Evolutionary conservation across 73 alveolate genomes (phyloP).

Genomic region (Symbiodinium pilosum): DNA sequence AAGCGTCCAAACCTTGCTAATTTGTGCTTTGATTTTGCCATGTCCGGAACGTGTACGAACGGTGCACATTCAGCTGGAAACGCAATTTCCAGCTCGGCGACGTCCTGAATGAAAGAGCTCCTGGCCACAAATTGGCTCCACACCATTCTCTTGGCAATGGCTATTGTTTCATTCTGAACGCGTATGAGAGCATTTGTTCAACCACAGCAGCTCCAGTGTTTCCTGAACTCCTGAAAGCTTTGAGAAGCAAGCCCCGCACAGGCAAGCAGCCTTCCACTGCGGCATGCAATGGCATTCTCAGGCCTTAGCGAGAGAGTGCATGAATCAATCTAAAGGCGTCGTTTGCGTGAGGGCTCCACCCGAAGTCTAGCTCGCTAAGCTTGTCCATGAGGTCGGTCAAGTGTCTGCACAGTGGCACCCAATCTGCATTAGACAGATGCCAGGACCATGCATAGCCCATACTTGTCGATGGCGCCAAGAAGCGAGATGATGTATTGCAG

Average conservation of each 20-base stretch:
- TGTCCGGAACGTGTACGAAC: no score
- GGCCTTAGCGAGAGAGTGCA: neutral
- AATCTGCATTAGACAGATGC: no score
- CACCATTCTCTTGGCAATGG: neutral
- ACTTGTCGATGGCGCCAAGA: no score
- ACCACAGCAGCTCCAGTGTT: no score
- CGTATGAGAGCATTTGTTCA: neutral
- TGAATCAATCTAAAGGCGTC: no score
- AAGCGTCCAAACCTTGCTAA: constrained; percentile 53
- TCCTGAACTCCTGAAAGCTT: no score
- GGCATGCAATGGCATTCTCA: neutral
- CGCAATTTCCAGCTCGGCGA: neutral
- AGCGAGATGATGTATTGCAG: no score
- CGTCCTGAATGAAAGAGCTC: neutral
- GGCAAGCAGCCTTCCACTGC: neutral
- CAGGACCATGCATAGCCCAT: no score
- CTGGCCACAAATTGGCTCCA: neutral
- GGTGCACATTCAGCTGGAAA: no score
- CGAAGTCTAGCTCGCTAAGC: constrained; percentile 43
- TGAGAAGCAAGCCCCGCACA: neutral
- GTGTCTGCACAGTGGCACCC: constrained; percentile 27
- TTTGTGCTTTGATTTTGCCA: no score
- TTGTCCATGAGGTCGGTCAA: constrained; percentile 41
- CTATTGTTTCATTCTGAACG: no score
- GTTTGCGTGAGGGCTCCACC: neutral